phyloP scores from a whole-genome alignment of 805 yeast species.

The Candida fluviatilis region DNA sequence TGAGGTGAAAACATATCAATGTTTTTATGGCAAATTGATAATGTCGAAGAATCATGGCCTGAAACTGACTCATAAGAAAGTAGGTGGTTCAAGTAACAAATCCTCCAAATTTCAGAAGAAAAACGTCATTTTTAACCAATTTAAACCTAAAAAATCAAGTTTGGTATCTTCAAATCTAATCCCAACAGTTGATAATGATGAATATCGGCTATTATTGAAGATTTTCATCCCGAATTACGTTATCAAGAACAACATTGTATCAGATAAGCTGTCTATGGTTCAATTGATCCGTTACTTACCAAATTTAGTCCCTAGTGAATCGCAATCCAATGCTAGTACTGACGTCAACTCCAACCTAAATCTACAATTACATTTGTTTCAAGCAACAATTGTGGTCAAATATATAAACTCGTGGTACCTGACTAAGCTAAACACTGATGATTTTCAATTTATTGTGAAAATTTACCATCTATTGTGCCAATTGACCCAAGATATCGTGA shows the following conservation, averaged over 20 bases:
- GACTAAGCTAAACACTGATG: slow-evolving; percentile 27
- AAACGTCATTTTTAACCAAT: slow-evolving; percentile 8
- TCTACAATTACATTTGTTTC: slow-evolving; percentile 33
- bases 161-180: neutral
- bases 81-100: neutral
- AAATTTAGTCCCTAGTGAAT: slow-evolving; percentile 15
- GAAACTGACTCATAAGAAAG: neutral
- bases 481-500: slow-evolving; percentile 19
- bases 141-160: slow-evolving; percentile 5
- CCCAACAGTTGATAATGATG: slow-evolving; percentile 16
- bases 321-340: slow-evolving; percentile 6
- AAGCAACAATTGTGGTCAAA: slow-evolving; percentile 24
- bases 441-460: slow-evolving; percentile 22
- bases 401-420: slow-evolving; percentile 24
- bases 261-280: slow-evolving; percentile 10
- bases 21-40: neutral
- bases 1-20: too few species aligned
- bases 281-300: slow-evolving; percentile 29
- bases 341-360: slow-evolving; percentile 19
- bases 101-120: slow-evolving; percentile 1
- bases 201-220: slow-evolving; percentile 28
- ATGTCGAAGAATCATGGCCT: neutral
- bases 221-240: slow-evolving; percentile 31
- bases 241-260: slow-evolving; percentile 24
- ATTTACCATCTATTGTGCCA: slow-evolving; percentile 23